These are phyloP conservation scores for Salinomyces thailandicus DNA, from an alignment of 2,329 filamentous ascomycete species.

Conservation along the genomic window DNA sequence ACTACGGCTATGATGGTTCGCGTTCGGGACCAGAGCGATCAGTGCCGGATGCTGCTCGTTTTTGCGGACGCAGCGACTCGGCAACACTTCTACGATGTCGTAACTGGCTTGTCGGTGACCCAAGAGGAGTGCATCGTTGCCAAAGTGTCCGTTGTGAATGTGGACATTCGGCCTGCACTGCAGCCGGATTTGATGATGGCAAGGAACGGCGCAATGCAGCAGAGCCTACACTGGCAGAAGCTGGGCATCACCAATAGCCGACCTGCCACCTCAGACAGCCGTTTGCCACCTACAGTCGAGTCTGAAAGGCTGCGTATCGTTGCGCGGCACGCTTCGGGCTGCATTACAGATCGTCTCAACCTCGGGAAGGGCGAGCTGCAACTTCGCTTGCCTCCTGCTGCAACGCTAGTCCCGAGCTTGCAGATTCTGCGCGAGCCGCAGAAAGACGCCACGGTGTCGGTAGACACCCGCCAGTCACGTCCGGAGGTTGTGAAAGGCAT, in stretches of 20 bases:
- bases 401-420: conserved; percentile 44
- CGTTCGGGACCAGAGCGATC: conserved; percentile 54
- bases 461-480: conserved; percentile 38
- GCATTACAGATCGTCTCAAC: conserved; percentile 74
- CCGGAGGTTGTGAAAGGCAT: conserved; percentile 48
- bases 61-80: conserved; percentile 67
- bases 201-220: conserved; percentile 32
- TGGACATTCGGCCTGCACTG: conserved; percentile 50
- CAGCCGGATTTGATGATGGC: conserved; percentile 34
- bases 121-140: conserved; percentile 59
- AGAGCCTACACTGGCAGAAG: conserved; percentile 51
- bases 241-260: conserved; percentile 64
- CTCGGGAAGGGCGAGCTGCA: conserved; percentile 46
- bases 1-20: conserved; percentile 61
- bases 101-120: conserved; percentile 61
- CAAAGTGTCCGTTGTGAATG: conserved; percentile 56
- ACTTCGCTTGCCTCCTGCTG: conserved; percentile 31
- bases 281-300: conserved; percentile 56
- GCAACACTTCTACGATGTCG: conserved; percentile 57
- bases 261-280: conserved; percentile 44
- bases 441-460: conserved; percentile 63
- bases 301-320: conserved; percentile 68
- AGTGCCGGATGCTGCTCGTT: conserved; percentile 64
- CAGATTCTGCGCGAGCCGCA: conserved; percentile 63
- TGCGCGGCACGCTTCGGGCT: conserved; percentile 61